Evolutionary conservation across 192 early-diverging fungal genomes (phyloP), one percentile per base, ranked within the genome.

Genomic region (Haplosporangium gracile): DNA sequence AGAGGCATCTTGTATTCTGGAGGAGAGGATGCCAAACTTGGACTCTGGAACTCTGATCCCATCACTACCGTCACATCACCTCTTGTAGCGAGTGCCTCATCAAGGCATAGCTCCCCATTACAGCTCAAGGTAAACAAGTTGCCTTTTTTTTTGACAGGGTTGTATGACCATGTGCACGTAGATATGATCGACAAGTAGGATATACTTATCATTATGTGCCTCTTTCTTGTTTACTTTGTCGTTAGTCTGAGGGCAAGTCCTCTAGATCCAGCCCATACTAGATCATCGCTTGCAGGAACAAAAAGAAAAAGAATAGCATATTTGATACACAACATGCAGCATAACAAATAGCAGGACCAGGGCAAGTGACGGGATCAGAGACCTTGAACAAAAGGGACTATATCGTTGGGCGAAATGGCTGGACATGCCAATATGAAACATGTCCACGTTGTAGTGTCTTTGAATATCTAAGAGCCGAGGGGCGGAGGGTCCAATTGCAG

Each of bases 11-110:
- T 96, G 36, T 87, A 95, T 24, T 92, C 96, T 2, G 96, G 96
- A 20, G 96, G 94, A 24, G 97, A 98, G 77, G 96, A 97, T 80
- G 93, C 94, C 15, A 90, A 89, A 32, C 82, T 98, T 15, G 91
- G 93, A 38, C 82, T 93, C 51, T 98, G 96, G 97, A 85, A 78
- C 22, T 70, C 83, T 13, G 42, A 70, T 24, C 32, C 63, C n/a
- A 15, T 68, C 16, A 38, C 68, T 42, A 36, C 77, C 32, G 20
- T 4, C 20, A 43, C 78, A 13, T 72, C 83, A n/a, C 78, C 73
- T 26, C 78, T 73, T 60, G 68, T 72, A 24, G 76, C 76, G 0
- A 77, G 77, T 39, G 53, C 77, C 10, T 80, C 83, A 9, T 85
- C 78, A 76, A 85, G 77, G 49, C 83, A 85, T 20, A 63, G 74